A percentile compares a stretch with the other conserved stretches of the same genome.
These are phyloP conservation scores for Naganishia vishniacii DNA, from an alignment of 768 basidiomycete species.

Conservation along the genomic window DNA sequence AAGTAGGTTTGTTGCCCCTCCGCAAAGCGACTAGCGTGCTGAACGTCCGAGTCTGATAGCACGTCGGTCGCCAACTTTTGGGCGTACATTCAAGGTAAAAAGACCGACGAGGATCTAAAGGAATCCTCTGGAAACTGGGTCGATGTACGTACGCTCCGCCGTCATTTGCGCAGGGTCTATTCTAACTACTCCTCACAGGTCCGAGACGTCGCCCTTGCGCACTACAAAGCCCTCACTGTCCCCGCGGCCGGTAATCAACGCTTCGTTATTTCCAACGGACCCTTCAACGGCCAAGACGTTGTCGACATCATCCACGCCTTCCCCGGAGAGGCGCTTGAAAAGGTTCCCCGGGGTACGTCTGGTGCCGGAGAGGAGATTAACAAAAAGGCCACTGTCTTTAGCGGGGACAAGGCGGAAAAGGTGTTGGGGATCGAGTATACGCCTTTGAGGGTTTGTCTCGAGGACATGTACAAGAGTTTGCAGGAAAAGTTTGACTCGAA, in stretches of 20 bases:
- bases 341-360: conserved; percentile 36
- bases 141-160: conserved; percentile 34
- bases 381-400: conserved; percentile 31
- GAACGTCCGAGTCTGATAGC: background rate
- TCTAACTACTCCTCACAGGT: conserved; percentile 49
- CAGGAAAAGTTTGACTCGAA: conserved; percentile 33
- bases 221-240: conserved; percentile 55
- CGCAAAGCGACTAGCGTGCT: background rate
- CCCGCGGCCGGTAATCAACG: conserved; percentile 58
- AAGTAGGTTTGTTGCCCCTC: conserved; percentile 36
- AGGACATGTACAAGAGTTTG: conserved; percentile 40
- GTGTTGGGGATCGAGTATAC: conserved; percentile 39
- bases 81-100: conserved; percentile 39
- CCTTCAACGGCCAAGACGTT: conserved; percentile 44
- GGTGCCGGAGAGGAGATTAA: conserved; percentile 27
- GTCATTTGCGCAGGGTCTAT: background rate
- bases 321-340: conserved; percentile 31
- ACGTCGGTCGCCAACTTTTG: conserved; percentile 35
- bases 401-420: conserved; percentile 36
- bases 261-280: conserved; percentile 53
- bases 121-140: conserved; percentile 37
- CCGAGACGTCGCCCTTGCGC: conserved; percentile 57
- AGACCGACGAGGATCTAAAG: conserved; percentile 41
- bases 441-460: conserved; percentile 27
- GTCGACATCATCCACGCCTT: conserved; percentile 33